These are phyloP conservation scores for Apiotrichum brassicae DNA, from an alignment of 1,284 basidiomycete species.

Conservation along the genomic window DNA sequence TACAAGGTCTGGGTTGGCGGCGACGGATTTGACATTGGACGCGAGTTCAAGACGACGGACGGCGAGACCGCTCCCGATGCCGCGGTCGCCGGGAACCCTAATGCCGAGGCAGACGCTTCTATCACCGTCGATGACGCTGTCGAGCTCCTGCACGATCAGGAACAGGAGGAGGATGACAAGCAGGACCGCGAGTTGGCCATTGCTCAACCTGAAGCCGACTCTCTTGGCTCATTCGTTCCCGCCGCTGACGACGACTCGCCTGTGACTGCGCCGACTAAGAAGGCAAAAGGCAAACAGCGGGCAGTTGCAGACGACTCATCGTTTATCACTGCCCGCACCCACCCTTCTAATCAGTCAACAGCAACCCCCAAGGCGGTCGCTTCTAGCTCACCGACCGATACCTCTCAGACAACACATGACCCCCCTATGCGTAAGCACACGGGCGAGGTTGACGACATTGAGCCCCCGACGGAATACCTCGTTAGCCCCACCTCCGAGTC, in stretches of 20 bases:
- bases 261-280: background rate
- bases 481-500: background rate
- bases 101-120: too few relatives aligned
- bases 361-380: background rate
- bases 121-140: background rate
- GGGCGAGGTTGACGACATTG: background rate
- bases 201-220: too few relatives aligned
- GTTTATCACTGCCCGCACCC: background rate
- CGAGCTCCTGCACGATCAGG: background rate
- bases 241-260: background rate
- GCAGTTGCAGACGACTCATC: background rate
- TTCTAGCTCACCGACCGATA: background rate
- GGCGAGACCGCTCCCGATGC: background rate
- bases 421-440: background rate
- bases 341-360: too few relatives aligned
- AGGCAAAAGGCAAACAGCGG: background rate
- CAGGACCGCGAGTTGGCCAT: background rate
- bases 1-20: conserved; percentile 28
- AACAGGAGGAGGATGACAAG: background rate
- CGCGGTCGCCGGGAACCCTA: background rate
- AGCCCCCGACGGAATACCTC: background rate
- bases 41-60: conserved; percentile 27
- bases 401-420: background rate
- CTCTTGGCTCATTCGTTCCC: background rate
- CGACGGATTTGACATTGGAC: conserved; percentile 42